Base-by-base conservation (phyloP, 2,329 filamentous ascomycete genomes). In the Fusarium sororula region DNA sequence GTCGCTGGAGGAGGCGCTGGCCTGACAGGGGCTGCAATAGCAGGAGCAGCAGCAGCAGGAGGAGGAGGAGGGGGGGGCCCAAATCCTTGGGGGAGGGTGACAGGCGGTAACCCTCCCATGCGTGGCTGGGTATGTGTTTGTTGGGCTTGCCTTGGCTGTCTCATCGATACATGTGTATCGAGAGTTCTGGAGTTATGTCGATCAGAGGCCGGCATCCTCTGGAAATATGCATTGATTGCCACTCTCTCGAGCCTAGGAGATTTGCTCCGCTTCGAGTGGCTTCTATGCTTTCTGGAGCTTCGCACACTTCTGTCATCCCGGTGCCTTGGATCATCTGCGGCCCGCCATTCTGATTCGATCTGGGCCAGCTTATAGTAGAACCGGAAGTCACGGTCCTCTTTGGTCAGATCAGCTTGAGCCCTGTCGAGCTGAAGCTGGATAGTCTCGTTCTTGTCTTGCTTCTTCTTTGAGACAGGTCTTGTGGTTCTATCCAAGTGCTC, bases 211-310 rank as follows among this genome's bases (percentile, higher is more conserved):
- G 85, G 85, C 7, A 78, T 78, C 14, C 83, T 80, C 72, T 83
- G 85, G 74, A 86, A 88, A 75, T 87, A 88, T 17, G 82, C 84
- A 3, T 82, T 86, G 47, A 88, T 78, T 15, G 83, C 83, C 14
- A 82, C 72, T 15, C 82, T 81, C 71, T 87, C 83, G 20, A 76
- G 77, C n/a, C 74, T 77, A 54, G 63, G 79, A 9, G 77, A 71
- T 72, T 80, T 82, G 48, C 53, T 73, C 30, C 58, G 56, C 37
- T 51, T 75, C 24, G 59, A 70, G 37, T 63, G 58, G 6, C 63
- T 57, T 20, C 42, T 47, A 24, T 75, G 54, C 45, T 69, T 78
- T 60, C 70, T 77, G 22, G 69, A 68, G 39, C 74, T 73, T n/a
- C 68, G 76, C 15, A 66, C 62, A 30, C 70, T 73, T 32, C 72